These are phyloP conservation scores for Volvariella surrecta DNA, from an alignment of 1,284 basidiomycete species.

Conservation along the genomic window DNA sequence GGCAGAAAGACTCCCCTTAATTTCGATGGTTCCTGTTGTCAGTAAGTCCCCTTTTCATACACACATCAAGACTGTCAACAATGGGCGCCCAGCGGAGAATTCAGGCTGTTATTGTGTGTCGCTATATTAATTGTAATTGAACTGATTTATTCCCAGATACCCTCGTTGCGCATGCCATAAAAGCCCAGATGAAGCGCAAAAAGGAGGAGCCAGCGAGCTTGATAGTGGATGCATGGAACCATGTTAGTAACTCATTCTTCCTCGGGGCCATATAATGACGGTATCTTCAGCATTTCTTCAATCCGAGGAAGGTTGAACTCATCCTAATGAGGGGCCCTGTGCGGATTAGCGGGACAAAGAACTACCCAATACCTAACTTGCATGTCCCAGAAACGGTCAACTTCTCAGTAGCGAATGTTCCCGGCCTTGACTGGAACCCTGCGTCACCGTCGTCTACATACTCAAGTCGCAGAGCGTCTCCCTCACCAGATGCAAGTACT, in stretches of 20 bases:
- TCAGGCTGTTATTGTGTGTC: too few relatives aligned
- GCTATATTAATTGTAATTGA: too few relatives aligned
- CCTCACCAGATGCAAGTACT: not conserved
- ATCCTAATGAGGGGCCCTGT: slow-evolving; percentile 24
- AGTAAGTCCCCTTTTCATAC: slow-evolving; percentile 13
- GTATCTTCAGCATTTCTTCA: slow-evolving; percentile 28
- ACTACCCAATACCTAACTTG: slow-evolving; percentile 11
- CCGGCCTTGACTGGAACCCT: slow-evolving; percentile 10
- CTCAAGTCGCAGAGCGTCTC: not conserved
- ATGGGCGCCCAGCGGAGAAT: too few relatives aligned
- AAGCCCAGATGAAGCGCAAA: slow-evolving; percentile 17
- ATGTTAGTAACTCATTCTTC: not conserved
- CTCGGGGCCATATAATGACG: too few relatives aligned
- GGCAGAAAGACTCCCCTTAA: slow-evolving; percentile 18
- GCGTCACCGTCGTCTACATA: slow-evolving; percentile 1
- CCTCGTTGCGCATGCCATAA: slow-evolving; percentile 13
- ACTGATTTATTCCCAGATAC: too few relatives aligned
- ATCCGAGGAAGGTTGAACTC: slow-evolving; percentile 24
- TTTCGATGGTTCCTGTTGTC: slow-evolving; percentile 18
- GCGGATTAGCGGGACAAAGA: slow-evolving; percentile 17
- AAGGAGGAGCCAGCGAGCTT: slow-evolving; percentile 17
- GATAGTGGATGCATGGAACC: slow-evolving; percentile 27
- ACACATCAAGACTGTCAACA: too few relatives aligned
- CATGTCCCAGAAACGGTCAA: slow-evolving; percentile 7
- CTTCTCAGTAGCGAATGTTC: slow-evolving; percentile 7